These are phyloP conservation scores for Xerocomus potaroensis DNA, from an alignment of 768 basidiomycete species.

Conservation along the genomic window DNA sequence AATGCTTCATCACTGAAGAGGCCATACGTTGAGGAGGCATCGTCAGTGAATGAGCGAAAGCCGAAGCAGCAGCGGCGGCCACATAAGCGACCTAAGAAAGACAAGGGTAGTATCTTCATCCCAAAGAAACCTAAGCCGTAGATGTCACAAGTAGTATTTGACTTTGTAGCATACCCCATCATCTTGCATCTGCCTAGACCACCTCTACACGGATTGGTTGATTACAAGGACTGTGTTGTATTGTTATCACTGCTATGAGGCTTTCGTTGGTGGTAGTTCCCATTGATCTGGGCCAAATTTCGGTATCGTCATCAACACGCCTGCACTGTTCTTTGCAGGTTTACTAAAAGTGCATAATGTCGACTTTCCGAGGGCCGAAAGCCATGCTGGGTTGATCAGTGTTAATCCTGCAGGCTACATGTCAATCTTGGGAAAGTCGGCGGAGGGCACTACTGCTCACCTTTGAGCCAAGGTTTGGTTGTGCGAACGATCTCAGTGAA, in stretches of 20 bases:
- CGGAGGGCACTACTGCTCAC: slow-evolving; percentile 34
- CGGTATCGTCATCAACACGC: slow-evolving; percentile 72
- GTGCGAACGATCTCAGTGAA: slow-evolving; percentile 82
- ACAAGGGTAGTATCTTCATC: slow-evolving; percentile 50
- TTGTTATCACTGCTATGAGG: slow-evolving; percentile 18
- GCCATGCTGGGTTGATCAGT: slow-evolving; percentile 82
- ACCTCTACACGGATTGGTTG: slow-evolving; percentile 8
- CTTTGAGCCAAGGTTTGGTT: slow-evolving; percentile 73
- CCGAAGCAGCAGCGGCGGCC: slow-evolving; percentile 26
- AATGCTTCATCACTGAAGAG: slow-evolving; percentile 18
- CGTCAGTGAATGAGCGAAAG: slow-evolving; percentile 19
- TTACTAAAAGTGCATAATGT: slow-evolving; percentile 88
- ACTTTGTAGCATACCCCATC: slow-evolving; percentile 4
- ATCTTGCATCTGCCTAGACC: slow-evolving; percentile 9
- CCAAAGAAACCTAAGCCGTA: slow-evolving; percentile 48
- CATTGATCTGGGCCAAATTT: slow-evolving; percentile 82
- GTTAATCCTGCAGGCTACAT: slow-evolving; percentile 58
- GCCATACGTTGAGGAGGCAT: slow-evolving; percentile 12
- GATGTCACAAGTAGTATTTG: slow-evolving; percentile 1
- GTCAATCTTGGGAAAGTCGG: neutral
- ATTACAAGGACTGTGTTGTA: slow-evolving; percentile 12
- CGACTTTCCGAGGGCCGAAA: slow-evolving; percentile 72
- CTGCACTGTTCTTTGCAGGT: slow-evolving; percentile 64
- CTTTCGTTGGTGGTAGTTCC: slow-evolving; percentile 68
- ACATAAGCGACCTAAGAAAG: slow-evolving; percentile 31